These are phyloP conservation scores for Trichosanthes truncata DNA, from an alignment of 306 rosid species.

Conservation along the genomic window DNA sequence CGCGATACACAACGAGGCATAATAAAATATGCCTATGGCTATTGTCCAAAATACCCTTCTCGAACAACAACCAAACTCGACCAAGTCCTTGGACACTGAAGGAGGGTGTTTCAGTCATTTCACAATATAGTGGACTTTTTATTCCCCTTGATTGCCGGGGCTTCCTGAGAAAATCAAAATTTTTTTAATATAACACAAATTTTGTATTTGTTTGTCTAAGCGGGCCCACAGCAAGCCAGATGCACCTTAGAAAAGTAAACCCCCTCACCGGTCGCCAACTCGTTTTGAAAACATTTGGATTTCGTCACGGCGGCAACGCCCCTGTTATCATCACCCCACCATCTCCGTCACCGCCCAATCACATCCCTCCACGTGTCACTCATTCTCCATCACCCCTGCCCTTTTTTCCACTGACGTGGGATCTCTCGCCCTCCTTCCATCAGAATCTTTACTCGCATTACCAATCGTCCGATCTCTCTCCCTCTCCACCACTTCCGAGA, in stretches of 20 bases:
- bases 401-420: conserved; percentile 11
- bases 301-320: conserved; percentile 7
- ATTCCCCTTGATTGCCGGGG: neutral
- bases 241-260: neutral
- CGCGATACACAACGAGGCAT: neutral
- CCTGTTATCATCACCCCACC: neutral
- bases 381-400: neutral
- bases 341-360: conserved; percentile 1
- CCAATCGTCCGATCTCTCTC: conserved; percentile 7
- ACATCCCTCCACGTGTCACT: neutral
- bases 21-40: neutral
- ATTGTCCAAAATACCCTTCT: neutral
- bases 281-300: neutral
- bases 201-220: neutral
- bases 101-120: neutral
- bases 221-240: neutral
- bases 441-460: conserved; percentile 5
- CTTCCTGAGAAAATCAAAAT: neutral
- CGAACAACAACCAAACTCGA: neutral
- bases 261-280: conserved; percentile 8
- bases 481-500: neutral
- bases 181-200: neutral
- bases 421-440: conserved; percentile 11
- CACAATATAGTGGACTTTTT: neutral
- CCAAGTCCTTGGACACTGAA: neutral